Evolutionary conservation across 768 basidiomycete species (phyloP), one percentile per base, ranked within the genome.

Genomic region (Gyrodon lividus): DNA sequence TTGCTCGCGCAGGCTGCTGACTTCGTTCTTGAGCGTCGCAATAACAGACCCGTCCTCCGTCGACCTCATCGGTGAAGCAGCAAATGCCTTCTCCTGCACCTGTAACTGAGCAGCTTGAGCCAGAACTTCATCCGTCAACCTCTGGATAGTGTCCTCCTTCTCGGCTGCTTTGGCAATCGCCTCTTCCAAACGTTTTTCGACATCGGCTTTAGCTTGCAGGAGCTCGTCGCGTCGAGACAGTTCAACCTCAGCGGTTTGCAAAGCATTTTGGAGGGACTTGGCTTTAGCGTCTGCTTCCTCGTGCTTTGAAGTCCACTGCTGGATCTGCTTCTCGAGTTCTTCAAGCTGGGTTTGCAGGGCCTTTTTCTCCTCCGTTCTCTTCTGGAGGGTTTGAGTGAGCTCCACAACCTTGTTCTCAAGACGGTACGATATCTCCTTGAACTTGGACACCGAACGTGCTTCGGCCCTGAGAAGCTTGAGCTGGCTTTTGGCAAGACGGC

Each of bases 391-490:
- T 67, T 99, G 97, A 0, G 97, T 98, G 55, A 99, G 87, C 67
- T 98, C 96, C 52, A 99, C 92, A 39, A 99, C 97, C 74, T 98
- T 99, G 79, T 98, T 99, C 75, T 99, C 97, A 50, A 99, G 79
- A 59, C 83, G 85, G 66, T 98, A 98, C 0, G 96, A 98, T 59
- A 96, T 97, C 72, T 97, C 94, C 74, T 97, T 98, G 83, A 96
- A 98, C 67, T 94, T 97, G 59, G 91, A 89, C 24, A 95, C 95
- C 2, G 97, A 98, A 46, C 94, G 92, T 6, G 97, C 97, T 70
- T 99, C 97, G 7, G 86, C 81, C 64, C 81, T 87, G 57, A 99
- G 82, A 9, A 73, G 75, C 61, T 87, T 89, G 56, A 99, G 82
- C 65, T 98, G 84, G 59, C 85, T 87, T 52, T 86, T 83, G 19